Percentiles rank a stretch among this genome's conserved stretches.
Conservation (phyloP, 306 rosid species). For the Vigna unguiculata region DNA sequence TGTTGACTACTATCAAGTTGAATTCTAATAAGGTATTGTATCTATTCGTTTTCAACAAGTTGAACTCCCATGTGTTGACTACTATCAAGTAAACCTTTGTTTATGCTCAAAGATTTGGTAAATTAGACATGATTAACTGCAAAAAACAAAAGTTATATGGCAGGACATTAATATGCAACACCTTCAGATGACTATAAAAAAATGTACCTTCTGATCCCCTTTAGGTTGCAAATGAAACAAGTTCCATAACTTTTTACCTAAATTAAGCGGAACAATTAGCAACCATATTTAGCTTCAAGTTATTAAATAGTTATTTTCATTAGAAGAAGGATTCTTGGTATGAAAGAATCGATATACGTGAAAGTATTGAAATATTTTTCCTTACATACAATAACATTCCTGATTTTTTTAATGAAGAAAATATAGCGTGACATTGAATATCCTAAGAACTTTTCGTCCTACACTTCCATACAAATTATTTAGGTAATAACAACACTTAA, state of each 20-base stretch:
- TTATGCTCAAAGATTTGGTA: conserved; percentile 1
- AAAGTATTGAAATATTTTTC: conserved; percentile 22
- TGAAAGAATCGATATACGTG: background rate
- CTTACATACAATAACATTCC: too few species aligned
- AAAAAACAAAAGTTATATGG: background rate
- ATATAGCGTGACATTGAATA: background rate
- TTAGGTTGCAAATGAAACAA: conserved; percentile 96
- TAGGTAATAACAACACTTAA: background rate
- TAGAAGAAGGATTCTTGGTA: conserved; percentile 19
- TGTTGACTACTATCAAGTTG: conserved; percentile 98
- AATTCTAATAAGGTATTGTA: conserved; percentile 93
- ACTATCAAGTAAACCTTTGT: conserved; percentile 22
- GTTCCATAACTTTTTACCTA: conserved; percentile 99
- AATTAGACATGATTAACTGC: background rate
- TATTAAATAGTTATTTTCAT: conserved; percentile 32
- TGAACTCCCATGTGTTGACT: too few species aligned
- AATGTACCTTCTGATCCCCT: conserved; percentile 93
- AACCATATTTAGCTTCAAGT: conserved; percentile 7
- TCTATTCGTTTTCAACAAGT: conserved; percentile 80
- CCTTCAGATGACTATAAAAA: conserved; percentile 5
- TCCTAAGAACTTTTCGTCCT: conserved; percentile 14
- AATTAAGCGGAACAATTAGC: conserved; percentile 34
- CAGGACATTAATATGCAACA: conserved; percentile 19
- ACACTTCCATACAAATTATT: background rate
- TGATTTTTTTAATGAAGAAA: background rate